Conservation (phyloP, 202 grass and related monocot species). For the Zoysia matrella region DNA sequence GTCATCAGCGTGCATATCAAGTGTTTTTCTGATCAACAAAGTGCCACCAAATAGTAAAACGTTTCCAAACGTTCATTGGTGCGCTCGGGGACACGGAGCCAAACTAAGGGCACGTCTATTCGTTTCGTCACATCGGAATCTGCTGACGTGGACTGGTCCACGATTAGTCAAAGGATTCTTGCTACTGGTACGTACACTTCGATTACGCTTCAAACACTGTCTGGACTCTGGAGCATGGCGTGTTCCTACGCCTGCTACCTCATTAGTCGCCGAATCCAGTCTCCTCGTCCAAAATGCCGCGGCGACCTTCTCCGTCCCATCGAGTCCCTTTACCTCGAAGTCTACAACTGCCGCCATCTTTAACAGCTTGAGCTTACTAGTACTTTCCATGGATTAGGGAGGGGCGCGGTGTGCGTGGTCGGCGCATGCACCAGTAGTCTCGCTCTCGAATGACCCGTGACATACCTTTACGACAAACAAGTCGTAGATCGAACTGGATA, state of each 20-base stretch:
- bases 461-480: not conserved
- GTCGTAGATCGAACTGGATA: not conserved
- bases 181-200: not conserved
- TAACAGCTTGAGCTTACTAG: too few relatives aligned
- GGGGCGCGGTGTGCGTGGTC: not conserved
- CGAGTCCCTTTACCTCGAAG: too few relatives aligned
- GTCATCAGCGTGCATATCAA: too few relatives aligned
- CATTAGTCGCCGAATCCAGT: not conserved
- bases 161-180: not conserved
- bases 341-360: too few relatives aligned
- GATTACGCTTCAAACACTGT: not conserved
- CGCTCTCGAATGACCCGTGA: not conserved
- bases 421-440: not conserved
- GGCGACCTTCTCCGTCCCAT: too few relatives aligned
- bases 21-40: too few relatives aligned
- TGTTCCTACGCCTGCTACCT: not conserved
- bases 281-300: not conserved
- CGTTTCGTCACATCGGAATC: not conserved
- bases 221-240: not conserved
- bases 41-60: too few relatives aligned
- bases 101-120: too few relatives aligned
- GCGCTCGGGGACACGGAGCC: too few relatives aligned
- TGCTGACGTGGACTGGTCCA: not conserved
- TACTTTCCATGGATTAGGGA: not conserved
- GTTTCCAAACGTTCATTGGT: too few relatives aligned